A percentile compares a stretch with the other conserved stretches of the same genome.
These are phyloP conservation scores for Metschnikowia amazonensis DNA, from an alignment of 805 yeast genomes.

Conservation along the genomic window DNA sequence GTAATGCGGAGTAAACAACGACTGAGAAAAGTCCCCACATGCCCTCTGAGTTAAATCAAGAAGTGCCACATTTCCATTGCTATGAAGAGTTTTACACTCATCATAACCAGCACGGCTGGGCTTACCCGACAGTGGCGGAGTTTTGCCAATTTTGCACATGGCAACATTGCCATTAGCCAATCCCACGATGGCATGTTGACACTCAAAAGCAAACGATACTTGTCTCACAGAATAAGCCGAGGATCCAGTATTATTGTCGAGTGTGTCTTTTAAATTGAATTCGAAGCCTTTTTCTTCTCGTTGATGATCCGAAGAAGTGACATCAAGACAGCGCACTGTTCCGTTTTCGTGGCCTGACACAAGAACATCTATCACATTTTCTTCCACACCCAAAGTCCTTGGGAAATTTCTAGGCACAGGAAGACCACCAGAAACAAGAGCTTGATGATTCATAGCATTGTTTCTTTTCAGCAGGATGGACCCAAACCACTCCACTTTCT, in stretches of 20 bases:
- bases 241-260: constrained; percentile 26
- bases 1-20: constrained; percentile 32
- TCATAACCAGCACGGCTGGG: constrained; percentile 21
- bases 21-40: constrained; percentile 35
- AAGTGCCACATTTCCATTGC: constrained; percentile 33
- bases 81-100: constrained; percentile 29
- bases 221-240: constrained; percentile 45
- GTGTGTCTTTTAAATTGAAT: constrained; percentile 32
- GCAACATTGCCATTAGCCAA: constrained; percentile 69
- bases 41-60: constrained; percentile 55
- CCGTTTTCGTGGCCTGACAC: constrained; percentile 89
- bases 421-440: constrained; percentile 75
- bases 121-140: constrained; percentile 7
- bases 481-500: constrained; percentile 73
- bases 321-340: constrained; percentile 77
- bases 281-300: constrained; percentile 32
- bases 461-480: constrained; percentile 37
- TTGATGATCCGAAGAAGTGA: constrained; percentile 62
- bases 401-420: constrained; percentile 44
- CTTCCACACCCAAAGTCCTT: constrained; percentile 32
- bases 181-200: constrained; percentile 71
- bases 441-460: constrained; percentile 37
- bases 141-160: constrained; percentile 62
- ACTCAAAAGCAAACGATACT: constrained; percentile 74
- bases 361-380: constrained; percentile 45